Evolutionary conservation across 768 basidiomycete genomes (phyloP), one percentile per base, ranked within the genome.

Genomic region (Suillus tomentosus): DNA sequence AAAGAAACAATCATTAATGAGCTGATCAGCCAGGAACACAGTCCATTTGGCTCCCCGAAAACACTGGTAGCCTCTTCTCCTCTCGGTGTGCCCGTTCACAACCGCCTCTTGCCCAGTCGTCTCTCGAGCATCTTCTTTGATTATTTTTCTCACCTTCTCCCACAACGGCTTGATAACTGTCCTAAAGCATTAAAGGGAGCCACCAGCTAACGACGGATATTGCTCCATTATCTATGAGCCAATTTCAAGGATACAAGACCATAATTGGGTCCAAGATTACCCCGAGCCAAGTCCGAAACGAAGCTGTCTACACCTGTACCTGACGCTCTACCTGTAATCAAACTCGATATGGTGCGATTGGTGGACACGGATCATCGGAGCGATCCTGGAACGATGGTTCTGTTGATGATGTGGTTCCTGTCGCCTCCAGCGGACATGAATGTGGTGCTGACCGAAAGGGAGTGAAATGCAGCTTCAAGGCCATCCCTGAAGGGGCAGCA

Each of bases 371-470:
- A 53, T 17, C 51, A 53, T 53, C 9, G 27, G 31, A 53, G 17
- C 27, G 27, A 53, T 53, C 8, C 34, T 53, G 27, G 17, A 17
- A 27, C 17, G 27, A 53, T 15, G 10, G 5, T 31, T 9, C 9
- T 31, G 15, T 31, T 27, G 50, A 17, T 17, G 9, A 10, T 51
- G 4, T 95, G 93, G 71, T 96, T 95, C 72, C 91, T 91, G 79
- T 98, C 96, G 5, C 81, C 96, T 71, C 78, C 86, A 4, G 88
- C 94, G 22, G 85, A 89, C 82, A 87, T 88, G 75, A 83, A 85
- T 39, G 78, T 77, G 50, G 88, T 82, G 36, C 79, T 77, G 75
- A 88, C 86, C 7, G 73, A 63, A 48, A 79, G 69, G 13, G 72
- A 71, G 11, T 91, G 87, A 73, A 87, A 87, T 4, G 81, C 76